A percentile compares a stretch with the other conserved stretches of the same genome.
Evolutionary conservation across 2,329 filamentous ascomycete genomes (phyloP).

Genomic region (Capronia epimyces): DNA sequence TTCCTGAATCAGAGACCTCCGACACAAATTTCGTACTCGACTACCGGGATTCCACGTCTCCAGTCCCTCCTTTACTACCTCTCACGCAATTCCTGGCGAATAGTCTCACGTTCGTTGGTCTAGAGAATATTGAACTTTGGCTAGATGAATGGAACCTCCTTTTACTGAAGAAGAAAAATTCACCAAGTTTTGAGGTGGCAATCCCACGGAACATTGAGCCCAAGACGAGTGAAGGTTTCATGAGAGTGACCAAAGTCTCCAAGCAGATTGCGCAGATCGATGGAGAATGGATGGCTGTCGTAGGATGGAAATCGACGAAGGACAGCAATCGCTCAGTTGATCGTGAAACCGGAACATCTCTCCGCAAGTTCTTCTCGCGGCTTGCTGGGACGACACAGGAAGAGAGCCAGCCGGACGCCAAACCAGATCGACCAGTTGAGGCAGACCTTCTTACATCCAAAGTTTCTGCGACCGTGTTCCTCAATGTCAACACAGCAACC

Average conservation of each 20-base stretch:
- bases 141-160: constrained; percentile 82
- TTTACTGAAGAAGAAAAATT: constrained; percentile 74
- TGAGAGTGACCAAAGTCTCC: constrained; percentile 76
- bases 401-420: constrained; percentile 29
- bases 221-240: constrained; percentile 77
- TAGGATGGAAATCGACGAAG: constrained; percentile 70
- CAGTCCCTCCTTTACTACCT: constrained; percentile 77
- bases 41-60: constrained; percentile 82
- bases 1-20: constrained; percentile 60
- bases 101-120: constrained; percentile 88
- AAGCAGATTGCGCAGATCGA: constrained; percentile 88
- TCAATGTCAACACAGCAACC: constrained; percentile 78
- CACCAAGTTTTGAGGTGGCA: constrained; percentile 64
- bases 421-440: constrained; percentile 49
- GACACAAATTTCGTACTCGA: constrained; percentile 93
- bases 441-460: constrained; percentile 60
- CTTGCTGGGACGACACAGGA: constrained; percentile 51
- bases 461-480: constrained; percentile 70
- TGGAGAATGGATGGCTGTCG: constrained; percentile 77
- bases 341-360: constrained; percentile 51
- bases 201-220: constrained; percentile 76
- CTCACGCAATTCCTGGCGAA: constrained; percentile 90
- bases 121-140: constrained; percentile 82
- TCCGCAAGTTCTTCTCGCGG: constrained; percentile 74
- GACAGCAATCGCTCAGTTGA: constrained; percentile 36